Percentiles rank a stretch among this genome's conserved stretches.
Conservation (phyloP, 2,329 filamentous ascomycete species). For the Epichloe festucae region DNA sequence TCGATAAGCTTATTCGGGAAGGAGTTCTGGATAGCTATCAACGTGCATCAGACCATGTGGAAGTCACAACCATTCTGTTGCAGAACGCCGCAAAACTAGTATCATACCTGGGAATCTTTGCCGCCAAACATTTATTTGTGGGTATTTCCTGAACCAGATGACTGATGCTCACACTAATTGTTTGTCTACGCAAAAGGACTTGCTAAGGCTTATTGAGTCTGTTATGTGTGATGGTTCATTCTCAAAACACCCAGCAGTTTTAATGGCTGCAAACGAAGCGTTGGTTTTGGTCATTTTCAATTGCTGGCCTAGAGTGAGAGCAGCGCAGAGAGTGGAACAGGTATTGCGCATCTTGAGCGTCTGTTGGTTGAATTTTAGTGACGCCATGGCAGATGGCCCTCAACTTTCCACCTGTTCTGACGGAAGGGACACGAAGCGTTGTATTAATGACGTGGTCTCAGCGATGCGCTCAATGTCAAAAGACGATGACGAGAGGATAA, state of each 20-base stretch:
- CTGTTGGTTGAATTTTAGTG: slow-evolving; percentile 48
- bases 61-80: slow-evolving; percentile 44
- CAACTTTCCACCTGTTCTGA: not conserved
- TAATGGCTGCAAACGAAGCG: slow-evolving; percentile 39
- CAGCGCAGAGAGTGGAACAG: slow-evolving; percentile 43
- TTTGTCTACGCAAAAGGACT: slow-evolving; percentile 29
- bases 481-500: not conserved
- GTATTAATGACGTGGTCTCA: not conserved
- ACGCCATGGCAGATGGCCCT: slow-evolving; percentile 12
- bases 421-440: not conserved
- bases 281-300: slow-evolving; percentile 46
- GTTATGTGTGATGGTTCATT: slow-evolving; percentile 59
- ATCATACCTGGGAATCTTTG: slow-evolving; percentile 43
- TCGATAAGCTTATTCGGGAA: slow-evolving; percentile 43
- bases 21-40: slow-evolving; percentile 42
- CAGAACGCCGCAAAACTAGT: slow-evolving; percentile 36
- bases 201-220: slow-evolving; percentile 53
- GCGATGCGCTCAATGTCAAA: not conserved
- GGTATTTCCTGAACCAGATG: slow-evolving; percentile 5
- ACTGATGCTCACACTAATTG: not conserved
- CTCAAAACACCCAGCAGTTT: slow-evolving; percentile 36
- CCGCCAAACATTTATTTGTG: slow-evolving; percentile 56
- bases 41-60: slow-evolving; percentile 45
- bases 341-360: slow-evolving; percentile 48
- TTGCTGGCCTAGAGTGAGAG: slow-evolving; percentile 54